Evolutionary conservation across 2,329 filamentous ascomycete species (phyloP), one percentile per base, ranked within the genome.

Genomic region (Aspergillus fructus): DNA sequence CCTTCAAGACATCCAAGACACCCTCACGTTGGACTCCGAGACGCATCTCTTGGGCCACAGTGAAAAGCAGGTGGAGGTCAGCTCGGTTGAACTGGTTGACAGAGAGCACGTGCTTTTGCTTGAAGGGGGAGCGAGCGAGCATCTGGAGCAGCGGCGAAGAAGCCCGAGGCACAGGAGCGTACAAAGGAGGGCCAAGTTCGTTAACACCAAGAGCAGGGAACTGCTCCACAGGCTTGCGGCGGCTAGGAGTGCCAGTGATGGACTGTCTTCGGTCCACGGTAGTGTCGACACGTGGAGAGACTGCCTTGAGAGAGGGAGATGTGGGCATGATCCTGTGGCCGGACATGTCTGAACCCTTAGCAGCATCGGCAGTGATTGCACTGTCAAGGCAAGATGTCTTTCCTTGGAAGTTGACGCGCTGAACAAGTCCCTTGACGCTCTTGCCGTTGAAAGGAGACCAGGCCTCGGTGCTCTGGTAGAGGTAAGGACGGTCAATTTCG

Each of bases 31-130:
- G 91, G 30, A 97, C 94, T 53, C 92, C 93, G 17, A 96, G 85
- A 30, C 93, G 90, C 93, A 99, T 97, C 79, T 99, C 94, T 74
- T 96, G 91, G 1, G 94, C 94, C 49, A 99, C 90, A 7, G 93
- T 96, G 82, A 99, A 97, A 49, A 99, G 85, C 60, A 96, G 79
- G 75, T 97, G 94, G 49, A 99, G 83, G 69, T 99, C 93, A 17
- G 89, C 83, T 47, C 93, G 89, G 49, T 82, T 88, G 80, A 97
- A 96, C 72, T 96, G 89, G 71, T 89, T 90, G 64, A 99, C 94
- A 0, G 93, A 97, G 48, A 97, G 81, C 47, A 99, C 89, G 69
- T 97, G 90, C 63, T 91, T 86, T 67, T 90, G 87, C 78, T 93
- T 96, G 83, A 97, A 97, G 0, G 89, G 84, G 3, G 93, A 96